Conservation (phyloP, 768 basidiomycete genomes). For the Rhodotorula diobovata region DNA sequence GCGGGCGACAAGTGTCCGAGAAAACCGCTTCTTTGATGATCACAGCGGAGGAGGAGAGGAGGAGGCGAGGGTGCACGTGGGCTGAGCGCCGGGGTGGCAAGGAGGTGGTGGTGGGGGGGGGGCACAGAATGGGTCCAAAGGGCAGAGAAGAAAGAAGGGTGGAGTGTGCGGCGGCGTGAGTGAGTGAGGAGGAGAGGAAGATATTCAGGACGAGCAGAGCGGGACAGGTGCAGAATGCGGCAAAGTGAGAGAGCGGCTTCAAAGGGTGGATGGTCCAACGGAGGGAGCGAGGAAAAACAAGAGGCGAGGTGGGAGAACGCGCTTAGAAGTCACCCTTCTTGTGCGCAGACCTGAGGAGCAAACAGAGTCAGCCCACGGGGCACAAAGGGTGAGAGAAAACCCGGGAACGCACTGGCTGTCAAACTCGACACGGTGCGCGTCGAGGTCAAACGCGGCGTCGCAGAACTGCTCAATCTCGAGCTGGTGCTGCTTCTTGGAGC, state of each 20-base stretch:
- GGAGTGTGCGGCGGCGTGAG: no score
- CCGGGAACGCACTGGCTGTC: background rate
- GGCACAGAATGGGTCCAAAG: no score
- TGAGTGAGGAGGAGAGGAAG: no score
- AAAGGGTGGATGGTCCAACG: background rate
- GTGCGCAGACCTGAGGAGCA: background rate
- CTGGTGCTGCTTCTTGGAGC: constrained; percentile 39
- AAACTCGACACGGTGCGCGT: constrained; percentile 21
- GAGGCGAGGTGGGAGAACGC: background rate
- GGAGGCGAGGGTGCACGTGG: no score
- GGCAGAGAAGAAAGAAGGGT: no score
- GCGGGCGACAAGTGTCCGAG: no score
- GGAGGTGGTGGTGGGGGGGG: no score
- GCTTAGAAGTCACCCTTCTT: constrained; percentile 11
- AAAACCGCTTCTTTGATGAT: no score
- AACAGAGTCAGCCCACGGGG: background rate
- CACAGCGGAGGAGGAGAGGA: no score
- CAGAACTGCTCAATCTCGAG: constrained; percentile 38
- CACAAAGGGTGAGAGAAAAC: background rate
- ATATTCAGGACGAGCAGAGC: no score
- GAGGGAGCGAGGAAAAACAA: background rate
- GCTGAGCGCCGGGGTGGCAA: no score
- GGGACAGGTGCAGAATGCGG: background rate
- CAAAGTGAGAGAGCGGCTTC: no score
- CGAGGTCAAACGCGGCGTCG: constrained; percentile 36